phyloP scores from a whole-genome alignment of 2,329 filamentous ascomycete species.

The Fusarium lateritium region DNA sequence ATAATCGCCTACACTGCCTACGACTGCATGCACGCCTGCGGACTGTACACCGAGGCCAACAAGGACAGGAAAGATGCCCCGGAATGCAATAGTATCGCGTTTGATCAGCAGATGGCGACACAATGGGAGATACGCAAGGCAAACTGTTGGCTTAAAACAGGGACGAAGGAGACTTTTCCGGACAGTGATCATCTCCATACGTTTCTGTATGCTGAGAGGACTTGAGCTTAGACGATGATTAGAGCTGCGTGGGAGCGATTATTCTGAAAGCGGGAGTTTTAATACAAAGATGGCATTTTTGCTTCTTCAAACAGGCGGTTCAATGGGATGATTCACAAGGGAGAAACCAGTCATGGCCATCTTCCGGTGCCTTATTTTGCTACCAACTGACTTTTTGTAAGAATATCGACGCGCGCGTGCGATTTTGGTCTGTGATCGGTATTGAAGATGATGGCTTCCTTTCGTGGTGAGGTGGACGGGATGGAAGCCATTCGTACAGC shows the following conservation, averaged over 20 bases:
- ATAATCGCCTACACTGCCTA: slow-evolving; percentile 15
- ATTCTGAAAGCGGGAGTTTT: neutral
- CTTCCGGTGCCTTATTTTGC: too few relatives aligned
- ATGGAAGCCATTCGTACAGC: too few relatives aligned
- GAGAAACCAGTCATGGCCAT: too few relatives aligned
- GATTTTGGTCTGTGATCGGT: too few relatives aligned
- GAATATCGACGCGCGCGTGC: too few relatives aligned
- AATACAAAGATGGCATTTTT: neutral
- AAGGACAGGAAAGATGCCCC: neutral
- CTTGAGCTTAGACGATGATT: neutral
- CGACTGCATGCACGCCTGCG: slow-evolving; percentile 23
- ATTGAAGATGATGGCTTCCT: too few relatives aligned
- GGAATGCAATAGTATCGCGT: slow-evolving; percentile 11
- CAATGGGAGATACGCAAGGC: neutral
- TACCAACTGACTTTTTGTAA: too few relatives aligned
- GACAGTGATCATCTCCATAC: slow-evolving; percentile 1
- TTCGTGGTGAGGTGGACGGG: too few relatives aligned
- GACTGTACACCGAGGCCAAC: neutral
- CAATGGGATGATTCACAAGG: too few relatives aligned
- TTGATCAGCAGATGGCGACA: slow-evolving; percentile 11
- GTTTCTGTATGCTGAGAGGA: slow-evolving; percentile 18
- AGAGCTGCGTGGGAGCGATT: neutral
- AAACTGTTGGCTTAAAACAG: slow-evolving; percentile 22
- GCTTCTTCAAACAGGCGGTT: too few relatives aligned
- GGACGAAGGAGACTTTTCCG: neutral